Conservation (phyloP, 2,329 filamentous ascomycete genomes). For the Microsporum audouinii region DNA sequence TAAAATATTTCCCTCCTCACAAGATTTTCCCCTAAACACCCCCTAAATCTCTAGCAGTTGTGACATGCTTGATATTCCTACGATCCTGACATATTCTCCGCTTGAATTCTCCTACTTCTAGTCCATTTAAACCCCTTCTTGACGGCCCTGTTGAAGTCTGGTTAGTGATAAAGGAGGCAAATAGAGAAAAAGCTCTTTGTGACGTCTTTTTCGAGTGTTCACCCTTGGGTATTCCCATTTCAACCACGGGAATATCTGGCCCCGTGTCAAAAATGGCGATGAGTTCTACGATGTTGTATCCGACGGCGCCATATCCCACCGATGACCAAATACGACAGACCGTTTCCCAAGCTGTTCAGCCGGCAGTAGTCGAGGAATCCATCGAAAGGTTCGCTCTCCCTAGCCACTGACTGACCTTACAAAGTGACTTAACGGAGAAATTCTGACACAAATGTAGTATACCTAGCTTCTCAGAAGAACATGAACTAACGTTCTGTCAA, state of each 20-base stretch:
- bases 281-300: background rate
- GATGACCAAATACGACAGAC: background rate
- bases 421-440: background rate
- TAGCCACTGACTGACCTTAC: background rate
- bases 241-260: conserved; percentile 1
- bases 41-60: background rate
- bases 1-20: background rate
- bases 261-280: background rate
- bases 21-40: background rate
- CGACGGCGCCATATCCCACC: background rate
- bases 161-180: background rate
- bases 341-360: conserved; percentile 10
- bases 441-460: background rate
- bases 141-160: background rate
- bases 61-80: background rate
- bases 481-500: conserved; percentile 51
- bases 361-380: conserved; percentile 27
- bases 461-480: conserved; percentile 26
- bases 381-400: conserved; percentile 14
- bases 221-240: background rate
- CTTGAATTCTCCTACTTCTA: too few relatives aligned
- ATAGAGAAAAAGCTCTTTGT: background rate
- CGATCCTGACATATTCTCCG: too few relatives aligned
- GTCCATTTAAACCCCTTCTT: background rate
- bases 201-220: background rate